Percentiles rank a stretch among this genome's conserved stretches.
phyloP scores from a whole-genome alignment of 2,329 filamentous ascomycete genomes.

The Stylonectria norvegica region DNA sequence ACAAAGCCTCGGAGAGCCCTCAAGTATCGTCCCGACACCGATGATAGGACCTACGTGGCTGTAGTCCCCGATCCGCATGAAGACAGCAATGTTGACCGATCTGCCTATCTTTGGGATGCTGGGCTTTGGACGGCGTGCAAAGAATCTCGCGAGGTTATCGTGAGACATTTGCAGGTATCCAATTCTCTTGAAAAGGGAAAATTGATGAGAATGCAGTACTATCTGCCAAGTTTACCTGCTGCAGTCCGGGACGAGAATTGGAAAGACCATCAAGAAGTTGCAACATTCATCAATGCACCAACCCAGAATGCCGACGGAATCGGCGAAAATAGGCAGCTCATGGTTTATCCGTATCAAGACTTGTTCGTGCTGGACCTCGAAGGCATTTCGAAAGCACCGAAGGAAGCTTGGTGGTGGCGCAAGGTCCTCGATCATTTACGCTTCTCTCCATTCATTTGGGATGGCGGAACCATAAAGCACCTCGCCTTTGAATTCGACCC shows the following conservation, averaged over 20 bases:
- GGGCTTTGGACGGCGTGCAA: conserved; percentile 9
- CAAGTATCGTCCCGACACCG: too few relatives aligned
- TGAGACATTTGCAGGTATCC: not conserved
- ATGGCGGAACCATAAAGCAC: too few relatives aligned
- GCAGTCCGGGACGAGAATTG: not conserved
- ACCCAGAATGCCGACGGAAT: not conserved
- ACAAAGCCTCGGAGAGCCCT: too few relatives aligned
- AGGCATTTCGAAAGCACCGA: too few relatives aligned
- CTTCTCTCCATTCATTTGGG: too few relatives aligned
- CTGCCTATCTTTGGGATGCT: conserved; percentile 8
- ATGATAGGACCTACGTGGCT: not conserved
- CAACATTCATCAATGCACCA: not conserved
- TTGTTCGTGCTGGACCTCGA: too few relatives aligned
- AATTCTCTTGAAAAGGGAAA: not conserved
- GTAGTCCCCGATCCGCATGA: not conserved
- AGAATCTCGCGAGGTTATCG: conserved; percentile 7
- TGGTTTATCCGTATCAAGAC: not conserved
- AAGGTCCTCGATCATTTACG: too few relatives aligned
- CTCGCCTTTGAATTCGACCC: too few relatives aligned
- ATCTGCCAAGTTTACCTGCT: not conserved
- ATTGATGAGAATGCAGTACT: not conserved
- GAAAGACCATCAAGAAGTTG: not conserved
- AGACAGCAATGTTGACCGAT: too few relatives aligned
- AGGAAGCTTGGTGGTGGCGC: too few relatives aligned
- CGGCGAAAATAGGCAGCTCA: not conserved